Evolutionary conservation across 164 flowering plant genomes (phyloP).

Genomic region (Macadamia tetraphylla): DNA sequence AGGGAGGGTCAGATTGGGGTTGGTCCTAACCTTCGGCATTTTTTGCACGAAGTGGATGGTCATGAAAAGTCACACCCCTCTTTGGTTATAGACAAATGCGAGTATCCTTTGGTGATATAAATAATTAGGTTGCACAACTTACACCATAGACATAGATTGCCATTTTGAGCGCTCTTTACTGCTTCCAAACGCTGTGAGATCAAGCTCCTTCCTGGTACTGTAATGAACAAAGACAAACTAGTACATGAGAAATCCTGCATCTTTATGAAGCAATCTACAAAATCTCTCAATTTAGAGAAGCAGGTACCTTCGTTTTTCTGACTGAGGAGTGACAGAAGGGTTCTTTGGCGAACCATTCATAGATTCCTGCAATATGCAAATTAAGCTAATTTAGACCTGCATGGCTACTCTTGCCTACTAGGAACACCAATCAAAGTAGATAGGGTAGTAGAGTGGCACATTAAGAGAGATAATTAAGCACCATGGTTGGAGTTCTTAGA

Average conservation of each 20-base stretch:
- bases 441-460: too few species aligned
- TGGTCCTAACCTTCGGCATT: too few species aligned
- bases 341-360: slow-evolving; percentile 26
- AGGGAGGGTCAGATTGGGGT: too few species aligned
- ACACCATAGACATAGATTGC: slow-evolving; percentile 17
- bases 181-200: slow-evolving; percentile 19
- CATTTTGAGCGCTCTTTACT: slow-evolving; percentile 13
- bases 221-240: background rate
- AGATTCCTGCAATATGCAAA: slow-evolving; percentile 43
- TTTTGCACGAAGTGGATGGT: too few species aligned
- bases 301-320: slow-evolving; percentile 45
- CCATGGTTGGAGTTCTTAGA: slow-evolving; percentile 29
- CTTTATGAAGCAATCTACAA: slow-evolving; percentile 5
- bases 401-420: background rate
- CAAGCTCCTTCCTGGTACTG: slow-evolving; percentile 22
- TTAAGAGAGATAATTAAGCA: slow-evolving; percentile 11
- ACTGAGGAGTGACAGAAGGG: slow-evolving; percentile 25
- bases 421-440: slow-evolving; percentile 2
- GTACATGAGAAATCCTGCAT: slow-evolving; percentile 10
- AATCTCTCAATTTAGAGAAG: background rate
- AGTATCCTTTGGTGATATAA: too few species aligned
- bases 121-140: slow-evolving; percentile 2
- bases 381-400: slow-evolving; percentile 5
- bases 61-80: too few species aligned
- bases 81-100: too few species aligned